Evolutionary conservation across 495 filamentous ascomycete species (phyloP).

Genomic region (Hypomontagnella monticulosa): DNA sequence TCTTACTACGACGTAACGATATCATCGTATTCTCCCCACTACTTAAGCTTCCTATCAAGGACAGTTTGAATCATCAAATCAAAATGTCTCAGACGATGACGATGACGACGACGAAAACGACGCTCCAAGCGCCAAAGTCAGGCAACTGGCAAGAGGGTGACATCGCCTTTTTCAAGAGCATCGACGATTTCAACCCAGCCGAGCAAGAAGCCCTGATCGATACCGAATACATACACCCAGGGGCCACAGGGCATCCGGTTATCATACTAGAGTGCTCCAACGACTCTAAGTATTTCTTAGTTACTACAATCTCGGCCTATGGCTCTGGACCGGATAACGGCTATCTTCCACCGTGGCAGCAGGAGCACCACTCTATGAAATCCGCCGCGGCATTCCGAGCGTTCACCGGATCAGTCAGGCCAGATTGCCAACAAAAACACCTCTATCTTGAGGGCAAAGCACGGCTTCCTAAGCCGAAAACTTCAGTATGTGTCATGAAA

Average conservation of each 20-base stretch:
- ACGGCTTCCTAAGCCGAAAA: conserved; percentile 42
- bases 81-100: no score
- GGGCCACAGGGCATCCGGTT: conserved; percentile 39
- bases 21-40: no score
- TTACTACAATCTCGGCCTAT: conserved; percentile 50
- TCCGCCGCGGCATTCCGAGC: conserved; percentile 37
- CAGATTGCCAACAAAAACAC: neutral
- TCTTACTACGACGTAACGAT: no score
- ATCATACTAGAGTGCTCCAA: conserved; percentile 33
- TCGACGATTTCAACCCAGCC: conserved; percentile 4
- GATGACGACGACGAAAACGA: no score
- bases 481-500: conserved; percentile 9
- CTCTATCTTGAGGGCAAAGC: conserved; percentile 36
- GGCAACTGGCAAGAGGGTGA: conserved; percentile 42
- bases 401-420: conserved; percentile 38
- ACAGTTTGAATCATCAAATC: no score
- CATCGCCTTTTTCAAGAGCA: conserved; percentile 42
- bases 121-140: no score
- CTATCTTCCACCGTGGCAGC: conserved; percentile 46
- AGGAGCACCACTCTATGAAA: conserved; percentile 31
- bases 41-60: no score
- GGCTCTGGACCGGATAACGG: conserved; percentile 27
- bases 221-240: conserved; percentile 21
- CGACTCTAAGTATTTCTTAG: conserved; percentile 21
- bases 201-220: conserved; percentile 29